These are phyloP conservation scores for Porphyrellus cyaneotinctus DNA, from an alignment of 768 basidiomycete species.

Conservation along the genomic window DNA sequence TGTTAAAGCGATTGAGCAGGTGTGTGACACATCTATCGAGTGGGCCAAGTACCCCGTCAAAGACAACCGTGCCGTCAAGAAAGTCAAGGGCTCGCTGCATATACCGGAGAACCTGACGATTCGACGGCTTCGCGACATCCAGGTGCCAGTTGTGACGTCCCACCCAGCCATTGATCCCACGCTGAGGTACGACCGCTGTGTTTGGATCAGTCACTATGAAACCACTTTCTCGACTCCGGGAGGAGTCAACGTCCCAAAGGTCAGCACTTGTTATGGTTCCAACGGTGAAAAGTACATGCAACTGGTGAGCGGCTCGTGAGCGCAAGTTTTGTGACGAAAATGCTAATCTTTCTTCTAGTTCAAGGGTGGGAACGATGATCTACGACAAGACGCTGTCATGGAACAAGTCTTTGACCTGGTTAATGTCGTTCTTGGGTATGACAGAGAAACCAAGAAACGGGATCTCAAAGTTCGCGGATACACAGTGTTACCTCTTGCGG, in stretches of 20 bases:
- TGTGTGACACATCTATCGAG: conserved; percentile 64
- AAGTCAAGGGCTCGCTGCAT: conserved; percentile 24
- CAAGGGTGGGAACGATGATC: conserved; percentile 88
- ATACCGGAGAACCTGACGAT: conserved; percentile 49
- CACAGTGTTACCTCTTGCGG: conserved; percentile 81
- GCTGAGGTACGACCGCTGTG: conserved; percentile 60
- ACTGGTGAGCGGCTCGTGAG: conserved; percentile 50
- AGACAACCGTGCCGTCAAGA: conserved; percentile 25
- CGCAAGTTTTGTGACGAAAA: neutral
- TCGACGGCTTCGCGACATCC: conserved; percentile 46
- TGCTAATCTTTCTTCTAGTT: conserved; percentile 49
- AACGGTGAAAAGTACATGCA: conserved; percentile 70
- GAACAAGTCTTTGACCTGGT: conserved; percentile 94
- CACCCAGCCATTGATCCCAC: conserved; percentile 67
- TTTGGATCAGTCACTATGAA: conserved; percentile 67
- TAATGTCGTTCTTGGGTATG: conserved; percentile 68
- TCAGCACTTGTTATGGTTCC: conserved; percentile 62
- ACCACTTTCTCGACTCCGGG: conserved; percentile 60
- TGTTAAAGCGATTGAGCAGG: conserved; percentile 49
- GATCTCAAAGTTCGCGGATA: conserved; percentile 76
- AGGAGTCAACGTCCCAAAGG: conserved; percentile 81
- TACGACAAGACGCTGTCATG: conserved; percentile 98
- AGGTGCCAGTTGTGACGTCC: conserved; percentile 82
- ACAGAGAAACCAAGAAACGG: conserved; percentile 73
- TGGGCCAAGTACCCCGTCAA: conserved; percentile 67